These are phyloP conservation scores for Homolaphlyctis polyrhiza DNA, from an alignment of 371 early-diverging fungal species.

Conservation along the genomic window DNA sequence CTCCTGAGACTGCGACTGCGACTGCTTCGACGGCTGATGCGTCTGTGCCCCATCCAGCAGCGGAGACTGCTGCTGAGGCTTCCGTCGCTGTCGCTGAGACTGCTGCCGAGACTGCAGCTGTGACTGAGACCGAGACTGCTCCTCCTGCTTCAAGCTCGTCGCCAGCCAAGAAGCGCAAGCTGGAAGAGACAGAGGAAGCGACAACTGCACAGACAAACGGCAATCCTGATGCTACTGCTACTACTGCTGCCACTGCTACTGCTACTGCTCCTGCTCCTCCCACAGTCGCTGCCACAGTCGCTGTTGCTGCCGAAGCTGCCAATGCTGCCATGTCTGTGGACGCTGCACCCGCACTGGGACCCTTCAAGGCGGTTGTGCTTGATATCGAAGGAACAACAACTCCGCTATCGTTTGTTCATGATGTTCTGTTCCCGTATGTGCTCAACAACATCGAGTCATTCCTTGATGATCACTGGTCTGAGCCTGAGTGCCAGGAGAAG, in stretches of 20 bases:
- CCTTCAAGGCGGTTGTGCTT: slow-evolving; percentile 46
- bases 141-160: too few species aligned
- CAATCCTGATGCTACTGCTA: background rate
- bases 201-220: too few species aligned
- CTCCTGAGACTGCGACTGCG: background rate
- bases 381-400: slow-evolving; percentile 97
- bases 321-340: background rate
- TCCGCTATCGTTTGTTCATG: slow-evolving; percentile 91
- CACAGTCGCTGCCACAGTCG: background rate
- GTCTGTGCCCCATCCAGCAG: background rate
- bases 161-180: too few species aligned
- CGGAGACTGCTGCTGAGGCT: background rate
- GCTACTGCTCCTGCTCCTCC: background rate
- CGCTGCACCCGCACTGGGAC: background rate
- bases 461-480: slow-evolving; percentile 59
- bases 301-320: background rate
- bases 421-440: slow-evolving; percentile 83
- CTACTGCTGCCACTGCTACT: background rate
- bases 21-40: background rate
- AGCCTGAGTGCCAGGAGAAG: slow-evolving; percentile 49
- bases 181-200: background rate
- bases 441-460: slow-evolving; percentile 54
- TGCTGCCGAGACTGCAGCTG: background rate
- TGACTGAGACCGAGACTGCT: background rate
- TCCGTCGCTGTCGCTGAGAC: background rate